Evolutionary conservation across 202 grass and related monocot species (phyloP), one percentile per base, ranked within the genome.

Genomic region (Carex sylvatica): DNA sequence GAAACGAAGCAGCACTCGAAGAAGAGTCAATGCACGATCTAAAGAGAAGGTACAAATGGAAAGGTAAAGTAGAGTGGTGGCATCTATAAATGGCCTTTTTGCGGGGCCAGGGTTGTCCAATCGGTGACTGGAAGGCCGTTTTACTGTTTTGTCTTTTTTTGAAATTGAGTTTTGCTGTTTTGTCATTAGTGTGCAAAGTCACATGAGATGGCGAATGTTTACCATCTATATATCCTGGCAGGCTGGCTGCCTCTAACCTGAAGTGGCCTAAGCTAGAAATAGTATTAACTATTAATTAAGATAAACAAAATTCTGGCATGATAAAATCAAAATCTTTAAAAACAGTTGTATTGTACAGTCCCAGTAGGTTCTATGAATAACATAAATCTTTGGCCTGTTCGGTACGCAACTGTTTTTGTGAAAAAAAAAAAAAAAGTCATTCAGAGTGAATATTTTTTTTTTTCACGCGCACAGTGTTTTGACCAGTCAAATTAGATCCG

Each of bases 1-100:
- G 76, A 61, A 86, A 70, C 84, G 63, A 60, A 70, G 70, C 52
- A 80, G 75, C 84, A 80, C 9, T 80, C 31, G 61, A 33, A 42
- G 6, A n/a, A n/a, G 7, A 68, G 33, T 31, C 40, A 53, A 82
- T 82, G 40, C 59, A 52, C 65, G 24, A 66, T 82, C n/a, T 55
- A 68, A 52, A 65, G 33, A 31, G 80, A 68, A 46, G 61, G 61
- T 26, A 65, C 80, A 68, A 55, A n/a, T 80, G 58, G 59, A 63
- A 80, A 80, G 33, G 13, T 80, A 47, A 51, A 47, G 78, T 85
- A 16, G 72, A 79, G 61, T 78, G 46, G 36, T 68, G 40, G 36
- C 56, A 79, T 69, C 20, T 18, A 42, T 47, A 46, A 78, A 23
- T 19, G 18, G 9, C 15, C 5, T 84, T 84, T 33, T 51, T 18